Evolutionary conservation across 2,329 filamentous ascomycete genomes (phyloP), one percentile per base, ranked within the genome.

Genomic region (Pyricularia grisea): DNA sequence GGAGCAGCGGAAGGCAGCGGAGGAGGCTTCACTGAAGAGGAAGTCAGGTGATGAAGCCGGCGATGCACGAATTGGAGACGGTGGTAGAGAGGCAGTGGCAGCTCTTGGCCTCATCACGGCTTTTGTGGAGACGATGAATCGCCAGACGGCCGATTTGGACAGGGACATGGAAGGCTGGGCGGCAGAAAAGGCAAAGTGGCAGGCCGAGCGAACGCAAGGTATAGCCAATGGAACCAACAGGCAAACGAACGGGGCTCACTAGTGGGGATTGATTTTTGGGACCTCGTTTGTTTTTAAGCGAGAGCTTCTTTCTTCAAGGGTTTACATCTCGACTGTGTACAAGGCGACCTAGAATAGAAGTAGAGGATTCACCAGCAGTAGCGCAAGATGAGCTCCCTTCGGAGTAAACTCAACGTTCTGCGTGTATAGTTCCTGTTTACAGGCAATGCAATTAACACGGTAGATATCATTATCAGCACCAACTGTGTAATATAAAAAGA

Each of bases 1-100:
- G 31, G 30, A 42, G 7, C 23, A 36, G 14, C 73, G 75, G 17
- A 77, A 76, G 10, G 73, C 74, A 4, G 78, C 79, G 67, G 76
- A 70, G 66, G 75, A 67, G 33, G 70, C 58, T 68, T 73, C 50
- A 27, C 68, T 20, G 69, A 76, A 67, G 69, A 72, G 69, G 71
- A 72, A 31, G 27, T 73, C 75, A 28, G 71, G 72, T 42, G 71
- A 73, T 28, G 73, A 75, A 10, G 69, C 73, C 3, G 77, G 77
- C 2, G 75, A 75, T 67, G 74, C 76, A 66, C 71, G 71, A 11
- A 66, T 72, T 28, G 72, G 72, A 27, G 73, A 64, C 60, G 68
- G 66, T 58, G 68, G 69, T 7, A 67, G 60, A 68, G 68, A 70
- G 64, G n/a, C 28, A 4, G 64, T 66, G 64, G 50, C 50, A 11